phyloP scores from a whole-genome alignment of 352 stramenopile genomes.

The Phytopythium litorale region DNA sequence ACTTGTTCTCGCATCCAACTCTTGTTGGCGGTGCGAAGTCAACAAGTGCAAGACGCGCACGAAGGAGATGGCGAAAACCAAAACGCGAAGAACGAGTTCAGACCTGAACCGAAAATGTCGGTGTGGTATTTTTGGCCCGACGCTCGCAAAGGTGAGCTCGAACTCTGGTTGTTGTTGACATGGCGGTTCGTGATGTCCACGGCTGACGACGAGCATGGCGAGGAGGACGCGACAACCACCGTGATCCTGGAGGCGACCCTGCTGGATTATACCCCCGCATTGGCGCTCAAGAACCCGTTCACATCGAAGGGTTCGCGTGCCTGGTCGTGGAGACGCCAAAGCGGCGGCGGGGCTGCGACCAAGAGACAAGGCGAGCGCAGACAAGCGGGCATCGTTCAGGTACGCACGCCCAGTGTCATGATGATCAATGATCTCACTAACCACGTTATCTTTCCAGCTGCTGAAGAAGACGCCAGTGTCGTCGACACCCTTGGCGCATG shows the following conservation, averaged over 20 bases:
- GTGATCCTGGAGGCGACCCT: slow-evolving; percentile 30
- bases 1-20: neutral
- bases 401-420: neutral
- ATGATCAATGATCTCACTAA: neutral
- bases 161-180: neutral
- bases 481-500: slow-evolving; percentile 6
- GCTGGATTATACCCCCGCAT: slow-evolving; percentile 15
- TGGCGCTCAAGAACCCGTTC: slow-evolving; percentile 4
- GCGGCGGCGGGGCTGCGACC: neutral
- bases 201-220: neutral
- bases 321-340: neutral
- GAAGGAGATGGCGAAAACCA: neutral
- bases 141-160: neutral
- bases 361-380: neutral
- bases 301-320: neutral
- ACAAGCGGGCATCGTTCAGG: neutral
- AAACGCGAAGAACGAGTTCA: neutral
- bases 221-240: slow-evolving; percentile 10
- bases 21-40: neutral
- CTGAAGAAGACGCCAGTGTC: slow-evolving; percentile 1
- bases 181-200: neutral
- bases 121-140: slow-evolving; percentile 1
- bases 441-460: slow-evolving; percentile 4
- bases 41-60: neutral
- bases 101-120: neutral